These are phyloP conservation scores for Xylaria cubensis DNA, from an alignment of 495 filamentous ascomycete species.

Conservation along the genomic window DNA sequence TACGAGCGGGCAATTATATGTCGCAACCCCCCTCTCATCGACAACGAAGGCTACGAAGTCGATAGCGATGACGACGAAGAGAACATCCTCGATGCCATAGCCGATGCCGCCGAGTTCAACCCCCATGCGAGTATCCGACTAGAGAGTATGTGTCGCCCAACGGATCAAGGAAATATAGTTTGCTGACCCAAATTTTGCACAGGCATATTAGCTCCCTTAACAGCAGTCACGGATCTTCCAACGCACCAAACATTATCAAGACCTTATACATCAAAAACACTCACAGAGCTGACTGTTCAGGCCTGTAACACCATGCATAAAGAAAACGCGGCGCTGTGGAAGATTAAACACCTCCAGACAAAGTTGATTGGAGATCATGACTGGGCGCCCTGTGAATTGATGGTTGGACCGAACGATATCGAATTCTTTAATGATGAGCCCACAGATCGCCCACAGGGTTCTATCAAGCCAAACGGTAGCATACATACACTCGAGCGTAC, in stretches of 20 bases:
- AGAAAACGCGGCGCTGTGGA: slow-evolving; percentile 77
- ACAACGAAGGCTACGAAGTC: slow-evolving; percentile 86
- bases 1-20: slow-evolving; percentile 84
- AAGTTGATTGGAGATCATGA: slow-evolving; percentile 79
- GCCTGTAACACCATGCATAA: slow-evolving; percentile 72
- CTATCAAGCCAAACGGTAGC: slow-evolving; percentile 32
- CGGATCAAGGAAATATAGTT: neutral
- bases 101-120: slow-evolving; percentile 75
- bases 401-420: slow-evolving; percentile 63
- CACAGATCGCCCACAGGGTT: slow-evolving; percentile 35
- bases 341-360: slow-evolving; percentile 77
- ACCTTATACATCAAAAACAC: slow-evolving; percentile 79
- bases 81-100: slow-evolving; percentile 66
- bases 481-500: slow-evolving; percentile 28
- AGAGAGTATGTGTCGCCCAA: slow-evolving; percentile 67
- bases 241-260: slow-evolving; percentile 82
- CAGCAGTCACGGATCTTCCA: slow-evolving; percentile 82
- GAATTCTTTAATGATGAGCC: slow-evolving; percentile 54
- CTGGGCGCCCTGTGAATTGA: slow-evolving; percentile 75
- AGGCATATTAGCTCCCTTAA: slow-evolving; percentile 89
- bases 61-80: slow-evolving; percentile 81
- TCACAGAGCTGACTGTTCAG: slow-evolving; percentile 80
- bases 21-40: slow-evolving; percentile 73
- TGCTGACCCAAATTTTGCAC: slow-evolving; percentile 33
- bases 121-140: slow-evolving; percentile 82